A percentile compares a stretch with the other conserved stretches of the same genome.
Conservation (phyloP, 148 eudicot species). For the Tetragonia tetragonoides region DNA sequence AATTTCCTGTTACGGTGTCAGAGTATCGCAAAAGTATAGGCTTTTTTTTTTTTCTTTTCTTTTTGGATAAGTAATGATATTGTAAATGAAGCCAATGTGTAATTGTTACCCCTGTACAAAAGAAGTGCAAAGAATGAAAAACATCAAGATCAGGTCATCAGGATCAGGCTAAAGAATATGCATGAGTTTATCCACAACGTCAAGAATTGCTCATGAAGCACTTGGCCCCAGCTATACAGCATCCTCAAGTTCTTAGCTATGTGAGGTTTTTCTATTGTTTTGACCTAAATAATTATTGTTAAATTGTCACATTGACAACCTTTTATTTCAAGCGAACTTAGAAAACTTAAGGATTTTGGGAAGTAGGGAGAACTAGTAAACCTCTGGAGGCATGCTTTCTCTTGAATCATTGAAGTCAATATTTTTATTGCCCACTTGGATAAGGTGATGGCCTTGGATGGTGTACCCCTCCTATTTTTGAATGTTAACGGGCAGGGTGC, state of each 20-base stretch:
- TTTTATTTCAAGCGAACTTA: too few relatives aligned
- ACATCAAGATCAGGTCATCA: too few relatives aligned
- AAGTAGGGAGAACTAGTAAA: neutral
- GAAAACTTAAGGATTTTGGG: neutral
- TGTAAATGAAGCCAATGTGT: too few relatives aligned
- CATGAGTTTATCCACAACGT: too few relatives aligned
- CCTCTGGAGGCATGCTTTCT: neutral
- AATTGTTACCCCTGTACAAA: too few relatives aligned
- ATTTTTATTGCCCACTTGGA: neutral
- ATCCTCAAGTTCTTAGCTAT: neutral
- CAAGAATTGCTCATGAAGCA: too few relatives aligned
- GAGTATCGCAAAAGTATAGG: neutral
- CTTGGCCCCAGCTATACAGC: too few relatives aligned
- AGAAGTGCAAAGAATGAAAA: too few relatives aligned
- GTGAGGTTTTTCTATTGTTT: neutral
- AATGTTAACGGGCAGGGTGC: neutral
- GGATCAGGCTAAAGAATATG: too few relatives aligned
- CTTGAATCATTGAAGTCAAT: conserved; percentile 1
- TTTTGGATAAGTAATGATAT: too few relatives aligned
- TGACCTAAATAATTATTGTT: neutral
- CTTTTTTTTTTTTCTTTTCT: too few relatives aligned
- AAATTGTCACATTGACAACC: neutral
- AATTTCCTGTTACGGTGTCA: neutral
- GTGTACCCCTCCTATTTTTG: neutral
- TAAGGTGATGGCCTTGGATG: neutral